Conservation (phyloP, 331 rosid species). For the Dryas integrifolia region DNA sequence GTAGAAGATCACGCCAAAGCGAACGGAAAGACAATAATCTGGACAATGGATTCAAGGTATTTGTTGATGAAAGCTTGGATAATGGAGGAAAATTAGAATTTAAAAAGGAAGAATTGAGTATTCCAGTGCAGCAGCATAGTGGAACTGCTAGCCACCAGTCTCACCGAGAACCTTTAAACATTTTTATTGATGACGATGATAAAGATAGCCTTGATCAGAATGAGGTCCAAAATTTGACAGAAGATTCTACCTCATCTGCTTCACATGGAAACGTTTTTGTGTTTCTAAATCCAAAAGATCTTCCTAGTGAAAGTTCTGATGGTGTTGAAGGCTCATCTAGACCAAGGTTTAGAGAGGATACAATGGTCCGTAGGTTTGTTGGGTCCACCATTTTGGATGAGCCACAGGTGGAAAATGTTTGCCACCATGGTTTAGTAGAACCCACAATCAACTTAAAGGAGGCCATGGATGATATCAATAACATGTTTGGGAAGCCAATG, state of each 20-base stretch:
- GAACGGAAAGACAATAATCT: conserved; percentile 25
- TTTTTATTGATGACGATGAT: conserved; percentile 66
- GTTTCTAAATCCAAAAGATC: conserved; percentile 63
- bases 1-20: conserved; percentile 45
- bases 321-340: conserved; percentile 36
- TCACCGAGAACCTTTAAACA: conserved; percentile 53
- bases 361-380: conserved; percentile 80
- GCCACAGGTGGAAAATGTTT: conserved; percentile 82
- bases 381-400: conserved; percentile 80
- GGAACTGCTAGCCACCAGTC: conserved; percentile 35
- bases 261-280: conserved; percentile 44
- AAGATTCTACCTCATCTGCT: conserved; percentile 43
- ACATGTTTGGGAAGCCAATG: conserved; percentile 94
- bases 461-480: conserved; percentile 93
- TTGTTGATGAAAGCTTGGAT: conserved; percentile 53
- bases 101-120: not conserved
- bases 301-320: conserved; percentile 43
- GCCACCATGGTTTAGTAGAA: conserved; percentile 94
- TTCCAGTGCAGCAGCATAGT: conserved; percentile 34
- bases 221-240: conserved; percentile 30
- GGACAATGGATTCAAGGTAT: conserved; percentile 46
- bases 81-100: conserved; percentile 34
- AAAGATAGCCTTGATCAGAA: conserved; percentile 29
- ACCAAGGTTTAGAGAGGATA: conserved; percentile 81
- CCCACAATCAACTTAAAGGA: conserved; percentile 93